Conservation (phyloP, 1,284 basidiomycete species). For the Fomitiporia mediterranea region DNA sequence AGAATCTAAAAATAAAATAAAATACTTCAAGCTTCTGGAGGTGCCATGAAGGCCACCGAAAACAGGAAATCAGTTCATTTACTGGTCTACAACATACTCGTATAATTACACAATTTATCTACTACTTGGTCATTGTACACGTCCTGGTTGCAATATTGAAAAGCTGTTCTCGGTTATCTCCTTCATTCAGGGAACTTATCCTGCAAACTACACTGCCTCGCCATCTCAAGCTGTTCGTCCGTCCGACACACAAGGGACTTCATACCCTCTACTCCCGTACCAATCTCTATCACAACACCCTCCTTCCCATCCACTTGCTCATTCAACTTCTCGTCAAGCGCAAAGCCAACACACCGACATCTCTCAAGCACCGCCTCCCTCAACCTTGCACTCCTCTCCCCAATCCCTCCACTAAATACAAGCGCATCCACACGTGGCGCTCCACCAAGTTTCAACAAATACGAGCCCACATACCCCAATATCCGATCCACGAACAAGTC, state of each 20-base stretch:
- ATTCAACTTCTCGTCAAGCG: slow-evolving; percentile 41
- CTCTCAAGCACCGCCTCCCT: slow-evolving; percentile 51
- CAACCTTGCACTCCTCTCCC: slow-evolving; percentile 64
- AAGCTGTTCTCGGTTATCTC: no score
- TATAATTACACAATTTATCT: no score
- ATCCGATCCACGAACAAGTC: slow-evolving; percentile 73
- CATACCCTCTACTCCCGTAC: slow-evolving; percentile 30
- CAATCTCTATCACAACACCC: slow-evolving; percentile 44
- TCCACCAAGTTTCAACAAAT: slow-evolving; percentile 66
- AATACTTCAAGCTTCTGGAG: no score
- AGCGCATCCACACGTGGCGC: slow-evolving; percentile 59
- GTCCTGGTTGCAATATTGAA: no score
- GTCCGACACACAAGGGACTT: slow-evolving; percentile 57
- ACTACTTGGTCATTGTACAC: no score
- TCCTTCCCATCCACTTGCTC: slow-evolving; percentile 27
- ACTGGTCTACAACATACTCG: no score
- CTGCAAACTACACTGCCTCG: slow-evolving; percentile 43
- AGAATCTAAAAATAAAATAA: no score
- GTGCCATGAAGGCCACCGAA: no score
- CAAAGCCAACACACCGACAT: slow-evolving; percentile 58
- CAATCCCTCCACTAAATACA: slow-evolving; percentile 85
- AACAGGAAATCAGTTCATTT: no score
- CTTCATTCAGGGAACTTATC: slow-evolving; percentile 4
- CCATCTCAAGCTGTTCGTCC: slow-evolving; percentile 68
- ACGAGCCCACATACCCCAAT: slow-evolving; percentile 65